Evolutionary conservation across 345 rosid species (phyloP).

Genomic region (Laguncularia racemosa): DNA sequence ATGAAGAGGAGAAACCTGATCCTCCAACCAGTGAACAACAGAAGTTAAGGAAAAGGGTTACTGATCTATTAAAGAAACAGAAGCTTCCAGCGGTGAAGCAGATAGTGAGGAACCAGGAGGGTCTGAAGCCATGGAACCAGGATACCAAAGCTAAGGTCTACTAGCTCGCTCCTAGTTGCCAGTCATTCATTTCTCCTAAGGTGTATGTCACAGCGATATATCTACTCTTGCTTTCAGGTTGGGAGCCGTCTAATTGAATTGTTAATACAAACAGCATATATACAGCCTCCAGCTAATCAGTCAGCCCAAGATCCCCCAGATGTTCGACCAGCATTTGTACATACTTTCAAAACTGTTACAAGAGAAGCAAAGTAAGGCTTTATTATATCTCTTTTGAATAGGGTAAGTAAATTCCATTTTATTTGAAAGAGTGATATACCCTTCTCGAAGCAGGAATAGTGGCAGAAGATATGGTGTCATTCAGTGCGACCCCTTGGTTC

Average conservation of each 20-base stretch:
- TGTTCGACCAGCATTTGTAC: conserved; percentile 88
- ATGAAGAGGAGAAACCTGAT: conserved; percentile 33
- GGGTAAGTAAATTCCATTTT: background rate
- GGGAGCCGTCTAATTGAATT: conserved; percentile 89
- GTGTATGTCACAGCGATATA: conserved; percentile 1
- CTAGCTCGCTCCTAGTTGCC: conserved; percentile 16
- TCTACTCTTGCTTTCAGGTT: conserved; percentile 45
- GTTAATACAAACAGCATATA: conserved; percentile 68
- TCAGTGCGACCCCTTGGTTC: conserved; percentile 71
- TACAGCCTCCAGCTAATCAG: conserved; percentile 73
- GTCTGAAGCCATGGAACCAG: conserved; percentile 60
- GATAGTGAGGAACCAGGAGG: conserved; percentile 66
- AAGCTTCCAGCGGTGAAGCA: conserved; percentile 75
- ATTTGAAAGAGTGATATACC: conserved; percentile 3
- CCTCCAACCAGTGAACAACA: conserved; percentile 40
- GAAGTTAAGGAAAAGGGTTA: conserved; percentile 66
- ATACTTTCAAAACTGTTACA: conserved; percentile 41
- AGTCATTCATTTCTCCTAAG: conserved; percentile 1
- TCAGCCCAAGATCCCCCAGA: conserved; percentile 64
- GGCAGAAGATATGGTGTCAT: conserved; percentile 78
- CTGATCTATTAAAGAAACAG: conserved; percentile 65
- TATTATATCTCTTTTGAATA: conserved; percentile 6
- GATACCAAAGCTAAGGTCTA: conserved; percentile 83
- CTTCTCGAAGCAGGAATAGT: conserved; percentile 38
- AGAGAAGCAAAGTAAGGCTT: conserved; percentile 47